Evolutionary conservation across 495 filamentous ascomycete species (phyloP).

Genomic region (Niebla homalea): DNA sequence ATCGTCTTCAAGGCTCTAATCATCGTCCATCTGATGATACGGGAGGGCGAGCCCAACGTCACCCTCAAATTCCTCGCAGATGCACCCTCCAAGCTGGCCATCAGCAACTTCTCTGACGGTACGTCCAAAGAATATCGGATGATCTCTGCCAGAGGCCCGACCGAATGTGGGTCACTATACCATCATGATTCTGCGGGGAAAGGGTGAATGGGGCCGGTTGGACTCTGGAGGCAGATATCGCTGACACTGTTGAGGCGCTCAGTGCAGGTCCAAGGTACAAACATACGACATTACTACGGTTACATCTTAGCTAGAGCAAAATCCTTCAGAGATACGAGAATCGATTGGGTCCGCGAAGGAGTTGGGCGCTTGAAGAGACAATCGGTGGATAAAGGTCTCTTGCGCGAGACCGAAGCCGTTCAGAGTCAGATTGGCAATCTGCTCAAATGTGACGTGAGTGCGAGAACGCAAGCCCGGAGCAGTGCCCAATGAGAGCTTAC

Average conservation of each 20-base stretch:
- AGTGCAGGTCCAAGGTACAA: slow-evolving; percentile 93
- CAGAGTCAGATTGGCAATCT: slow-evolving; percentile 78
- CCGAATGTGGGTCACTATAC: slow-evolving; percentile 13
- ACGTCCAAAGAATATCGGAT: slow-evolving; percentile 24
- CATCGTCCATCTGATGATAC: slow-evolving; percentile 91
- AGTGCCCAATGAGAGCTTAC: neutral
- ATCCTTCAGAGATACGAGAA: slow-evolving; percentile 68
- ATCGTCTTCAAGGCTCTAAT: slow-evolving; percentile 93
- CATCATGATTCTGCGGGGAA: neutral
- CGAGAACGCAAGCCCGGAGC: neutral
- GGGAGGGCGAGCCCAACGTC: slow-evolving; percentile 82
- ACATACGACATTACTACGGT: slow-evolving; percentile 81
- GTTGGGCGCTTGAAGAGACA: slow-evolving; percentile 73
- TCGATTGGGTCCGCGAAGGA: slow-evolving; percentile 79
- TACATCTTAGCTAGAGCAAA: slow-evolving; percentile 75
- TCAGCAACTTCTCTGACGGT: slow-evolving; percentile 90
- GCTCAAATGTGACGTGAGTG: slow-evolving; percentile 75
- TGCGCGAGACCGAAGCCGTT: slow-evolving; percentile 85
- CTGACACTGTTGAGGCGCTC: slow-evolving; percentile 14
- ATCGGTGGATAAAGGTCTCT: slow-evolving; percentile 79
- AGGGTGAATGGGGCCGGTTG: too few species aligned
- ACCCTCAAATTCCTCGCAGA: slow-evolving; percentile 77
- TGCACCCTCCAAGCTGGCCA: slow-evolving; percentile 69
- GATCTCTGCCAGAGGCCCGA: slow-evolving; percentile 12
- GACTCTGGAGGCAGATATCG: slow-evolving; percentile 4